Evolutionary conservation across 768 basidiomycete genomes (phyloP).

Genomic region (Naganishia vishniacii): DNA sequence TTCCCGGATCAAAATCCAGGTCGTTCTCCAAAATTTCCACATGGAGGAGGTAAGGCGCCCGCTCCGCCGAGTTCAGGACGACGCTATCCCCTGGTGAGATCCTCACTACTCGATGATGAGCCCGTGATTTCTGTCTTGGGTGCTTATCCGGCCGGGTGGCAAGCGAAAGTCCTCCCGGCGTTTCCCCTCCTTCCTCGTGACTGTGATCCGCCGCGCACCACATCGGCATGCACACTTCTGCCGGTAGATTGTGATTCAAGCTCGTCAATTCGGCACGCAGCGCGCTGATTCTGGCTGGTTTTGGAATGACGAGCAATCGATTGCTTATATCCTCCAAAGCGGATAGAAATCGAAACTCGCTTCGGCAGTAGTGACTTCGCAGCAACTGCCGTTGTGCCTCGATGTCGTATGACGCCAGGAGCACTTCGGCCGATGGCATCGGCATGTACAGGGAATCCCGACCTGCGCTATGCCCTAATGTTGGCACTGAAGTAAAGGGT

Average conservation of each 20-base stretch:
- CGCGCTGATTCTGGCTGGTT: conserved; percentile 91
- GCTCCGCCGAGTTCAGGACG: conserved; percentile 94
- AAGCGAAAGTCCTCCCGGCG: conserved; percentile 52
- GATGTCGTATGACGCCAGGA: conserved; percentile 65
- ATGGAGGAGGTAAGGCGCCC: conserved; percentile 85
- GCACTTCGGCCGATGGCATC: conserved; percentile 46
- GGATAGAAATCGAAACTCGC: conserved; percentile 83
- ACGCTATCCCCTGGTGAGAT: conserved; percentile 97
- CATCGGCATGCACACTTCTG: conserved; percentile 65
- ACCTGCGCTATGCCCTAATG: background rate
- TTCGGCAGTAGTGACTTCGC: conserved; percentile 81
- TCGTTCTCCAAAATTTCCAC: conserved; percentile 86
- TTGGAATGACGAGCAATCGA: conserved; percentile 81
- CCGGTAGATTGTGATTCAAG: conserved; percentile 90
- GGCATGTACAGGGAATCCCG: conserved; percentile 18
- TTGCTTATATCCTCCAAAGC: conserved; percentile 88
- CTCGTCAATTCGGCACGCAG: conserved; percentile 89
- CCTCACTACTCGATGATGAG: conserved; percentile 91
- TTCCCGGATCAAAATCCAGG: conserved; percentile 82
- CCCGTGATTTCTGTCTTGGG: conserved; percentile 53
- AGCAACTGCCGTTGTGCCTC: conserved; percentile 67
- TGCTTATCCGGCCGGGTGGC: conserved; percentile 53
- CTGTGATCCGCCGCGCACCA: conserved; percentile 51
- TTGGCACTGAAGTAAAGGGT: conserved; percentile 15
- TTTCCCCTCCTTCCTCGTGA: conserved; percentile 49